Evolutionary conservation across 306 rosid species (phyloP).

Genomic region (Parietaria judaica): DNA sequence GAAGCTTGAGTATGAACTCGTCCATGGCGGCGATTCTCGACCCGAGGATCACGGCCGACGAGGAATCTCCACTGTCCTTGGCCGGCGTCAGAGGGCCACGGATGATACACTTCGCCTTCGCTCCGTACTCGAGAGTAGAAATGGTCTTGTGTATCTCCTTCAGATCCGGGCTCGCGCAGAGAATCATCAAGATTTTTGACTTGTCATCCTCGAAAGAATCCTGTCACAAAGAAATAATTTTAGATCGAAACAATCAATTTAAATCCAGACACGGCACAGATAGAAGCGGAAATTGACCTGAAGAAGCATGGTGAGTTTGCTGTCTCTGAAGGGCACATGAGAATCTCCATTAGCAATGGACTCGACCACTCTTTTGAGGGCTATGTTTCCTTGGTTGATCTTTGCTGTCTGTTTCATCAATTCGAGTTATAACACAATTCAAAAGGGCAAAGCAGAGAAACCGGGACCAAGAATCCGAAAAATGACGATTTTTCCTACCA

Average conservation of each 20-base stretch:
- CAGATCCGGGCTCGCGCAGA: slow-evolving; percentile 96
- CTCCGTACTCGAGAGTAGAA: slow-evolving; percentile 92
- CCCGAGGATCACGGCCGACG: slow-evolving; percentile 80
- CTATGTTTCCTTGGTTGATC: slow-evolving; percentile 93
- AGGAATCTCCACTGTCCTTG: slow-evolving; percentile 69
- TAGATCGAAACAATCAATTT: background rate
- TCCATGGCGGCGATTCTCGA: slow-evolving; percentile 93
- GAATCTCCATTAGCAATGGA: slow-evolving; percentile 99
- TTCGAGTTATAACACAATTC: too few species aligned
- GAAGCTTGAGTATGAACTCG: slow-evolving; percentile 80
- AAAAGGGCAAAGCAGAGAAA: too few species aligned
- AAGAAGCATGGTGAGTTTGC: slow-evolving; percentile 98
- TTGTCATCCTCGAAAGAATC: slow-evolving; percentile 98
- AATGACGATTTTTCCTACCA: too few species aligned
- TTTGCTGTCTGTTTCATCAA: slow-evolving; percentile 66
- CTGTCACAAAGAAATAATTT: slow-evolving; percentile 29
- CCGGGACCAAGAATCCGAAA: too few species aligned
- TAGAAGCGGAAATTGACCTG: slow-evolving; percentile 47
- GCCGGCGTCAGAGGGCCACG: slow-evolving; percentile 84
- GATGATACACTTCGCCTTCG: slow-evolving; percentile 94
- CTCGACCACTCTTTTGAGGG: slow-evolving; percentile 93
- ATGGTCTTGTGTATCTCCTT: slow-evolving; percentile 97
- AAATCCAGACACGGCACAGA: slow-evolving; percentile 13
- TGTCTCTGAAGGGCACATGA: slow-evolving; percentile 97
- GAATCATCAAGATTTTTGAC: slow-evolving; percentile 82